Base-by-base conservation (phyloP, 352 stramenopile genomes). In the Globisporangium lucens region DNA sequence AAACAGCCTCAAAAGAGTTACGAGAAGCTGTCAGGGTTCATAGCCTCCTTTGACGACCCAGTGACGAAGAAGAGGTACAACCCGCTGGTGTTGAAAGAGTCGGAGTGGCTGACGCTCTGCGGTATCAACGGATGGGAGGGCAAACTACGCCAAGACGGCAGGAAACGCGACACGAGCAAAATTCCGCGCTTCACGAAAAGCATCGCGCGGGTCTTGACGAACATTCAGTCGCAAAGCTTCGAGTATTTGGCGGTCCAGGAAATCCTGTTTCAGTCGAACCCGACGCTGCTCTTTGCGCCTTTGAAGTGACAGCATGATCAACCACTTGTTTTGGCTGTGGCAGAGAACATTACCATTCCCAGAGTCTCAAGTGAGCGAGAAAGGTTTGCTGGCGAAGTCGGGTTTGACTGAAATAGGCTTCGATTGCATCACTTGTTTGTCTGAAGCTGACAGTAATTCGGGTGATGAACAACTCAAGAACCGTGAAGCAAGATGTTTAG, bases 91-190 rank as follows among this genome's bases (percentile, higher is more conserved):
- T 66, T 90, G n/a, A 85, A 87, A n/a, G 67, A 82, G 35, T 67
- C 73, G 10, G 83, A 76, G 66, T 92, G 84, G 84, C 75, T 89
- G 12, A 87, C 84, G 9, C 73, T 92, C 2, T 85, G 80, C 30
- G 80, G 84, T 2, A 55, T 80, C 51, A 90, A 89, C 73, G 80
- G 84, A 8, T 92, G 84, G 84, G 82, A 92, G 68, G 84, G 84
- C 20, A 80, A 82, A 55, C 55, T 81, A 15, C 82, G 84, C 3
- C 72, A 70, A 29, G 84, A 92, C 66, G 84, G 84, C 4, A 75
- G 82, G 30, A 80, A 72, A 47, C 70, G 74, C 5, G 76, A 89
- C 63, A 71, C 67, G 6, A 74, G 63, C 29, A 76, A 74, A 29
- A 63, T 75, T 7, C 84, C 84, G 4, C 74, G 87, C 56, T 92